Base-by-base conservation (phyloP, 2,329 filamentous ascomycete species). In the Blumeria hordei region DNA sequence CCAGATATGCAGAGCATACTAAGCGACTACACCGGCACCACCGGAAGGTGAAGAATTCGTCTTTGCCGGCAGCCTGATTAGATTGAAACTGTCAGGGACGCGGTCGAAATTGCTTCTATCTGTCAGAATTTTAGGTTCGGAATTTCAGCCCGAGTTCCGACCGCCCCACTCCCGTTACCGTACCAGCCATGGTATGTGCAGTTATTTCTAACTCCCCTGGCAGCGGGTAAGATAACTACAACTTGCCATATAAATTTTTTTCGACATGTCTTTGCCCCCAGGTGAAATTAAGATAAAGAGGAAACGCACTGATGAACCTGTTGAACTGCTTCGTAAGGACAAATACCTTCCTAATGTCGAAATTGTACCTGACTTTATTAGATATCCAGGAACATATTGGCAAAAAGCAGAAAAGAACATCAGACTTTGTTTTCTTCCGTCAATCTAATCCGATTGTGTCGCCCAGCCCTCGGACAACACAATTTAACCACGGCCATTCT, bases 261-360 rank as follows among this genome's bases (percentile, higher is more conserved):
- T 18, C 4, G 43, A n/a, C 12, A 50, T 52, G 33, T 11, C 32
- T 16, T 56, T 64, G 14, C 64, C 64, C 45, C 65, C 65, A 34
- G 56, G 49, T 14, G 60, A 59, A 7, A 58, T 66, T n/a, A 60
- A 60, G 32, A 62, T 66, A 57, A 66, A 66, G 59, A 59, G 65
- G 44, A 66, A 65, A 57, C 57, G 57, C 21, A 65, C 61, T 9
- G 65, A 66, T 52, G 62, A 65, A 14, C 65, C 65, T 14, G 62
- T 66, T 32, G 64, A 66, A 5, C 60, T 62, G 49, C 60, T 66
- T 9, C 64, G 65, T 66, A 62, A 56, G 62, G 36, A 56, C 18
- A n/a, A 34, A 10, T 14, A 28, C 37, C 35, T 18, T 37, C 8
- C 41, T 16, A 16, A 28, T 39, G 3, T 43, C 12, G 21, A 16